Base-by-base conservation (phyloP, 768 basidiomycete genomes). In the Naganishia onofrii region DNA sequence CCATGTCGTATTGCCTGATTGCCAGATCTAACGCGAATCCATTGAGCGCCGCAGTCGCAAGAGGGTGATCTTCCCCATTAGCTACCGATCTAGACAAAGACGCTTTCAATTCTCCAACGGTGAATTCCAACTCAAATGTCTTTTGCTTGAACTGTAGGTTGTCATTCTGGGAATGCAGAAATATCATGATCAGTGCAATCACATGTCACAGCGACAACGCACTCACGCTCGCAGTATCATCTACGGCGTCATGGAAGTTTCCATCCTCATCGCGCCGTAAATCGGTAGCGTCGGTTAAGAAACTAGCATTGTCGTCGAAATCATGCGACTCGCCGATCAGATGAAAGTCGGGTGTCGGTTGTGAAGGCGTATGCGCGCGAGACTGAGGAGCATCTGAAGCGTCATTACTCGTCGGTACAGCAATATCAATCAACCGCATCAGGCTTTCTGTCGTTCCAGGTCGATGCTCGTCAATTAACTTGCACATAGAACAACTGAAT, bases 341-440 rank as follows among this genome's bases (percentile, higher is more conserved):
- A 26, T n/a, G 81, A 63, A 63, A 63, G 23, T 44, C 38, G 15
- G 19, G 21, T n/a, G 21, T 36, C 21, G 38, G 23, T 13, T 42
- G 60, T 42, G 23, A 44, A 74, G 44, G 57, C 56, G 19, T 69
- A 60, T 42, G 63, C 70, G 53, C 65, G 54, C 19, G 55, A 3
- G 36, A 34, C 38, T 42, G 63, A 12, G n/a, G 21, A 23, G 4
- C 36, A 73, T 55, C 69, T 65, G 68, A 15, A 32, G 66, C 70
- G 34, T 75, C 71, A 32, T 78, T 82, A 74, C 97, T 89, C 69
- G 88, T 86, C 17, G 96, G 96, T 46, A 98, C 88, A 32, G 88
- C 87, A 31, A 93, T 88, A 75, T 98, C 94, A 74, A 98, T 86
- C 68, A 98, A 84, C 10, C 91, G 87, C 91, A 99, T 92, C 53